Evolutionary conservation across 495 filamentous ascomycete species (phyloP), one percentile per base, ranked within the genome.

Genomic region (Penicillium alfredii): DNA sequence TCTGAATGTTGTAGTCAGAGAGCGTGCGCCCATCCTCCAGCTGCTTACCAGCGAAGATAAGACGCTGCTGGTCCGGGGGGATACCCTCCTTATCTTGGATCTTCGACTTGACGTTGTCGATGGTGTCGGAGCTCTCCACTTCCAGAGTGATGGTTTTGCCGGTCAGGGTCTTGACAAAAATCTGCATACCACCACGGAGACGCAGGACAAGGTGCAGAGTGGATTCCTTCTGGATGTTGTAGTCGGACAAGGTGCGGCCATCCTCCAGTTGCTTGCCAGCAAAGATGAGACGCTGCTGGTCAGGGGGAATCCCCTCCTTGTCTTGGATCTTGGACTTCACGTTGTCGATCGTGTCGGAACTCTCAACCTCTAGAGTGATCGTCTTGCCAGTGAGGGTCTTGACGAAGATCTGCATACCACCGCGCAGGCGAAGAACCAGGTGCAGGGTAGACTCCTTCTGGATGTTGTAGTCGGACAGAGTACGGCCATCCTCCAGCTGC

Each of bases 141-240:
- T 94, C 87, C 46, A 94, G 58, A 8, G 87, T 94, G 46, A 94
- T 93, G 3, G 87, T 93, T 79, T 93, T 94, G 10, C 87, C 88
- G 7, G 88, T 93, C 38, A 92, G 64, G 6, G 88, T 92, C 80
- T 94, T 94, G 51, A 93, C 87, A 59, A 93, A 93, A 47, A 93
- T 90, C 55, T 93, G 86, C 86, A 92, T 92, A 66, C 90, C 90
- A 80, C 90, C 90, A 73, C 90, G 88, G 8, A 98, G 83, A 62
- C 92, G 85, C 38, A 98, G 86, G 29, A 98, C 92, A 46, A 98
- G 69, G 68, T 98, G 92, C 8, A 98, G 74, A n/a, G 92, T 98
- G 25, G 83, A 88, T 65, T 97, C 92, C 70, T 98, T 98, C 64
- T 97, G 92, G 34, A 97, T 98, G 73, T 98, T 98, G 78, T 97